These are phyloP conservation scores for Backusella parvicylindrica DNA, from an alignment of 192 early-diverging fungal species.

Conservation along the genomic window DNA sequence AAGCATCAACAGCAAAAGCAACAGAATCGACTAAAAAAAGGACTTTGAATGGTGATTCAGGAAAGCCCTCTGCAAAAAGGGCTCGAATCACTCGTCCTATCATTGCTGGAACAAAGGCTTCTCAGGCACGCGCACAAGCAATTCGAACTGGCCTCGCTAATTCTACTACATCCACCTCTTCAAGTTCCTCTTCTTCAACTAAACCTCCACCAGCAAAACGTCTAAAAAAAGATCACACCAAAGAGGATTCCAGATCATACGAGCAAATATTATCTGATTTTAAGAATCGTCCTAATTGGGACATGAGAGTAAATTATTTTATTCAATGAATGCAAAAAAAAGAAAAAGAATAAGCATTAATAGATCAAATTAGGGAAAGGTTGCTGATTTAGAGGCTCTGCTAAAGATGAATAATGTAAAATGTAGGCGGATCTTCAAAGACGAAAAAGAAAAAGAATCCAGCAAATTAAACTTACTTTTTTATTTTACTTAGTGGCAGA, in stretches of 20 bases:
- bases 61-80: neutral
- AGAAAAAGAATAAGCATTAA: neutral
- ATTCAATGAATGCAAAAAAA: neutral
- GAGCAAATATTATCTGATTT: neutral
- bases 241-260: neutral
- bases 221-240: neutral
- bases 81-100: neutral
- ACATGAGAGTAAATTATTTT: neutral
- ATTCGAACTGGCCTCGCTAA: neutral
- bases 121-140: conserved; percentile 4
- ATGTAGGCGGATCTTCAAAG: neutral
- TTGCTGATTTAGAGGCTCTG: neutral
- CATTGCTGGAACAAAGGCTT: neutral
- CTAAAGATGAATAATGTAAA: neutral
- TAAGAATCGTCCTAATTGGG: neutral
- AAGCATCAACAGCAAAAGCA: neutral
- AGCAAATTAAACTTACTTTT: neutral
- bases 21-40: neutral
- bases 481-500: neutral
- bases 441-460: neutral
- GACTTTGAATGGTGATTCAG: neutral
- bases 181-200: neutral
- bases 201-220: neutral
- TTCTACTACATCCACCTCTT: neutral
- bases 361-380: neutral